Evolutionary conservation across 768 basidiomycete species (phyloP), one percentile per base, ranked within the genome.

Genomic region (Fomitopsis serialis): DNA sequence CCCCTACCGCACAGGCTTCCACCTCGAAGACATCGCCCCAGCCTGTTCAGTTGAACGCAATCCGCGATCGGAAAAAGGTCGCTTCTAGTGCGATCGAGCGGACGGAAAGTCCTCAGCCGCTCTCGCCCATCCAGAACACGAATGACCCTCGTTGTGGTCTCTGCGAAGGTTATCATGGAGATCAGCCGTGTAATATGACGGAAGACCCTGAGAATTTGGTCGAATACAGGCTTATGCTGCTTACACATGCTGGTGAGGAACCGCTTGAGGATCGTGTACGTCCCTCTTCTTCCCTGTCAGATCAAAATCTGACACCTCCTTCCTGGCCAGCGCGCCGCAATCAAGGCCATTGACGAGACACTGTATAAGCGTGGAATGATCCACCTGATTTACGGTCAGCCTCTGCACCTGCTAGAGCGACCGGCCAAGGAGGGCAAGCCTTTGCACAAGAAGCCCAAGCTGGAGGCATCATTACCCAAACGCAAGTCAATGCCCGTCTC

Each of bases 301-400:
- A 34, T 32, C 47, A 13, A 23, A 27, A 32, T 13, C 5, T 35
- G 50, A 15, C 9, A 45, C 17, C 22, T 50, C 19, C 27, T 43
- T 60, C 15, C 42, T 47, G 53, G 55, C 46, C 62, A 89, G 88
- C 72, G 68, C 58, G 79, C 76, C 42, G 89, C 90, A 12, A 78
- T 92, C 47, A 67, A 69, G 24, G 80, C 81, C 6, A 90, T 92
- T 56, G 90, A 92, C 53, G 74, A 81, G 54, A 75, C 80, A 2
- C 71, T 92, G 13, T 62, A 74, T 54, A 58, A 68, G 48, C 79
- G 85, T 15, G 84, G 85, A 2, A 74, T 83, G 40, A 64, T 78
- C 1, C 63, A 75, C 46, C 67, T 89, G 21, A 76, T 89, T 51
- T 71, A 69, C 35, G 82, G 81, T 1, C 87, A 90, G 63, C 85